Percentiles rank a stretch among this genome's conserved stretches.
These are phyloP conservation scores for Sisymbrium irio DNA, from an alignment of 345 rosid species.

Conservation along the genomic window DNA sequence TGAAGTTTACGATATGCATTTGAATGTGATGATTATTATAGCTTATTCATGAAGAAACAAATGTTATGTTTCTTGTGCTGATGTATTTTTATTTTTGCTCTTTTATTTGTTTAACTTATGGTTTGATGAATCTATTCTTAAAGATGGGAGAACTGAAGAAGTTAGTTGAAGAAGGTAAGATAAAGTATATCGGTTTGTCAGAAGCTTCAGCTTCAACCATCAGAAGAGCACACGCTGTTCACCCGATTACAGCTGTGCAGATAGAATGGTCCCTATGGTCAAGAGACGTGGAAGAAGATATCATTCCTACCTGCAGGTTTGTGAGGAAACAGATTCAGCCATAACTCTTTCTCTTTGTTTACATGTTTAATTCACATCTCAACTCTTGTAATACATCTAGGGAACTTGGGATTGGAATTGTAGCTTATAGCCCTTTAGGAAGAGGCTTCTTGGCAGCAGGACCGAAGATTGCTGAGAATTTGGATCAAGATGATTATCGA, in stretches of 20 bases:
- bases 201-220: background rate
- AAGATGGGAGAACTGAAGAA: background rate
- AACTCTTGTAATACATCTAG: background rate
- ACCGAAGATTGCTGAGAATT: background rate
- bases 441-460: background rate
- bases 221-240: background rate
- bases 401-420: background rate
- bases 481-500: background rate
- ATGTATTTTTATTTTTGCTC: no score
- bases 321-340: no score
- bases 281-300: background rate
- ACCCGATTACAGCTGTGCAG: background rate
- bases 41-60: no score
- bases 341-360: no score
- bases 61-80: no score
- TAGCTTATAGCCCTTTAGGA: background rate
- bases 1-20: no score
- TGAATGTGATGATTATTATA: no score
- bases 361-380: no score
- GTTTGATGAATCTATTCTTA: background rate
- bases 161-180: background rate
- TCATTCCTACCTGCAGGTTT: background rate
- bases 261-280: background rate
- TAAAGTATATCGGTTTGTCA: background rate
- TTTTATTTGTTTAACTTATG: no score